These are phyloP conservation scores for Alectoria sarmentosa DNA, from an alignment of 495 filamentous ascomycete genomes.

Conservation along the genomic window DNA sequence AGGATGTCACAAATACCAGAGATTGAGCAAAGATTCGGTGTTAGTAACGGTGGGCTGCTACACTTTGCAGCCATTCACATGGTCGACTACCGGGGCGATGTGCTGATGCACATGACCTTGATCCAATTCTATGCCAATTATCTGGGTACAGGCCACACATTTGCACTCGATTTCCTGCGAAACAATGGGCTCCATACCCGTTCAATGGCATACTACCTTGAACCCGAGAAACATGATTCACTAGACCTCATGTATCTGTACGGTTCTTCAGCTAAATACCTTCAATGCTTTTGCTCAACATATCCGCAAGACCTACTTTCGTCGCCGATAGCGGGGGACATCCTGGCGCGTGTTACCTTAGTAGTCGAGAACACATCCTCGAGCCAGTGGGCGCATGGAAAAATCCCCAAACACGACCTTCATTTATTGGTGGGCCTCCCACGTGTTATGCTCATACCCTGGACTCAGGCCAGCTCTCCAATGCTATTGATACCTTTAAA, in stretches of 20 bases:
- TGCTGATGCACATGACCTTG: conserved; percentile 72
- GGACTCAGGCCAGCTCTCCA: conserved; percentile 38
- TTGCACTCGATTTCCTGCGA: conserved; percentile 50
- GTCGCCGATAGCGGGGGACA: conserved; percentile 32
- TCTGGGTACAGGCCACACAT: conserved; percentile 42
- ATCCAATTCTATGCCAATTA: conserved; percentile 70
- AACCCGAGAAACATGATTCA: conserved; percentile 44
- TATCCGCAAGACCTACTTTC: conserved; percentile 50
- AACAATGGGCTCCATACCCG: conserved; percentile 43
- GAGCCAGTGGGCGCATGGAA: conserved; percentile 45
- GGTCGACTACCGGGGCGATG: conserved; percentile 61
- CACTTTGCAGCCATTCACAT: conserved; percentile 68
- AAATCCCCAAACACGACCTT: conserved; percentile 47
- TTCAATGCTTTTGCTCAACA: conserved; percentile 46
- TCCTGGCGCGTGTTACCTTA: conserved; percentile 40
- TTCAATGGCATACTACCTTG: conserved; percentile 46
- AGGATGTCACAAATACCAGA: conserved; percentile 51
- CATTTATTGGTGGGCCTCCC: conserved; percentile 52
- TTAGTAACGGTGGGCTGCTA: conserved; percentile 50
- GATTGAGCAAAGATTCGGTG: conserved; percentile 49
- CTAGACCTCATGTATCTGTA: conserved; percentile 47
- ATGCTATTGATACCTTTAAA: conserved; percentile 44
- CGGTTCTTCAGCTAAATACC: conserved; percentile 49
- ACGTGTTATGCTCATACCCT: conserved; percentile 46
- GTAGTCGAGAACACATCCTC: conserved; percentile 39